These are phyloP conservation scores for Fagopyrum esculentum DNA, from an alignment of 148 eudicot species.

Conservation along the genomic window DNA sequence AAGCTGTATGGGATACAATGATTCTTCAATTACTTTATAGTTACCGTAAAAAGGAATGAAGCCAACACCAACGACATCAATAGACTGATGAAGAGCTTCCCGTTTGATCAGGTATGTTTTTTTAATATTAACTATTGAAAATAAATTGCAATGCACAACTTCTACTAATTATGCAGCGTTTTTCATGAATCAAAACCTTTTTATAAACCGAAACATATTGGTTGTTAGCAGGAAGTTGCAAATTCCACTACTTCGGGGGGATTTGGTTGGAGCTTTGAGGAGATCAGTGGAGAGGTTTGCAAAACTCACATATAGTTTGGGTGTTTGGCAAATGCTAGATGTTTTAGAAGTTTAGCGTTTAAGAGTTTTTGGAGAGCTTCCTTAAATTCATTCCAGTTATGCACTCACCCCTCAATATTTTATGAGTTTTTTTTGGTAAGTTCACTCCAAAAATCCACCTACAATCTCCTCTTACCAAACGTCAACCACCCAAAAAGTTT, in stretches of 20 bases:
- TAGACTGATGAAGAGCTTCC: not conserved
- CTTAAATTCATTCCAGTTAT: too few species aligned
- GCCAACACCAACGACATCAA: not conserved
- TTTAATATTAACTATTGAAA: not conserved
- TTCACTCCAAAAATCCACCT: too few species aligned
- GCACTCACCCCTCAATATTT: too few species aligned
- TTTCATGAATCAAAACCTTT: not conserved
- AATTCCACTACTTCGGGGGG: not conserved
- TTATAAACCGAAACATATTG: not conserved
- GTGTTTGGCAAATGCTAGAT: too few species aligned
- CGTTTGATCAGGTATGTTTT: not conserved
- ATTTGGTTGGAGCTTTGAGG: too few species aligned
- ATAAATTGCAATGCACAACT: not conserved
- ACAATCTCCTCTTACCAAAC: too few species aligned
- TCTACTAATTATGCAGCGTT: not conserved
- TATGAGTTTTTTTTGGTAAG: too few species aligned
- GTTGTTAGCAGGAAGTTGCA: not conserved
- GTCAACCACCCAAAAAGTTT: too few species aligned
- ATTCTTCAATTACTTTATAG: not conserved
- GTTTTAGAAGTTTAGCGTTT: too few species aligned
- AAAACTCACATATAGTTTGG: too few species aligned
- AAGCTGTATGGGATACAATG: slow-evolving; percentile 32
- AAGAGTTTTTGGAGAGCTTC: too few species aligned
- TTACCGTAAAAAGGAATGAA: not conserved
- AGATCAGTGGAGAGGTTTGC: too few species aligned